Conservation (phyloP, 306 rosid species). For the Dalbergia oliveri region DNA sequence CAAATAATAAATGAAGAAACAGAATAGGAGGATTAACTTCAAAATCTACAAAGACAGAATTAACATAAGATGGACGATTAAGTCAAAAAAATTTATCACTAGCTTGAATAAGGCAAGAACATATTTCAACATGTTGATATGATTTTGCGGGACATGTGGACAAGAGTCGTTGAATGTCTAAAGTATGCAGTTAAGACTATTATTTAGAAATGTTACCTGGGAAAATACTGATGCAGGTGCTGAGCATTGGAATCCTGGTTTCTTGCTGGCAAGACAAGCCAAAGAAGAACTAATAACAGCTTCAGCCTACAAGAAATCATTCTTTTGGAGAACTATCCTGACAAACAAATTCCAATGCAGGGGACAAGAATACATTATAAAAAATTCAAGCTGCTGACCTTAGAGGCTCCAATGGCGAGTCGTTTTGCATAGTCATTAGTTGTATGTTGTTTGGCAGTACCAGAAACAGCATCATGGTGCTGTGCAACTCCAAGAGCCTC, state of each 20-base stretch:
- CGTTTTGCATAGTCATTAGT: constrained; percentile 90
- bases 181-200: not conserved
- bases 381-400: constrained; percentile 55
- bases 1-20: not conserved
- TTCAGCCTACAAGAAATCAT: constrained; percentile 68
- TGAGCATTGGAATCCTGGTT: constrained; percentile 55
- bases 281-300: constrained; percentile 76
- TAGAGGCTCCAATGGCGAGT: constrained; percentile 72
- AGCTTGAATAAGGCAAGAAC: constrained; percentile 4
- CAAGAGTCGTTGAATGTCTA: not conserved
- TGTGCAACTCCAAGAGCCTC: constrained; percentile 90
- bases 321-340: constrained; percentile 17
- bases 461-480: constrained; percentile 90
- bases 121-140: constrained; percentile 12
- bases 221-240: constrained; percentile 49
- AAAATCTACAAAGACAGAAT: not conserved
- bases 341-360: constrained; percentile 3
- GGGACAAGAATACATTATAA: not conserved
- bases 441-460: constrained; percentile 90
- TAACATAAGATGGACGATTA: not conserved
- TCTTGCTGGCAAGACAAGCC: constrained; percentile 61
- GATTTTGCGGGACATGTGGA: not conserved
- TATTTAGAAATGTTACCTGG: constrained; percentile 61
- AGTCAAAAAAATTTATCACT: not conserved
- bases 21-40: constrained; percentile 11